phyloP scores from a whole-genome alignment of 805 yeast species.

The Candida ponderosae region DNA sequence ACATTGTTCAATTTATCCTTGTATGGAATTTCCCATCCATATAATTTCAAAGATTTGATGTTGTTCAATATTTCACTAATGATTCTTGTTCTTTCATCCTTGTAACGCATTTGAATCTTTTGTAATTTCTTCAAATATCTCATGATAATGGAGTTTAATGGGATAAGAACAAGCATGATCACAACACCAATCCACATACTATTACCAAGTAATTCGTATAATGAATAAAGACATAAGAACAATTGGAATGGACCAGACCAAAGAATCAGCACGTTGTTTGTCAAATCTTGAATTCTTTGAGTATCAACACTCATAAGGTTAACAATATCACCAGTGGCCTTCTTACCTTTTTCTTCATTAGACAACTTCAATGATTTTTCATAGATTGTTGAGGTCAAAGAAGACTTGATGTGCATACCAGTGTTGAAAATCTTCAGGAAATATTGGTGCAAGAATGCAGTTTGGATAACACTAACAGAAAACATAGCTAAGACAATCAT shows the following conservation, averaged over 20 bases:
- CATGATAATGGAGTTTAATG: constrained; percentile 67
- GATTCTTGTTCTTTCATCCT: constrained; percentile 87
- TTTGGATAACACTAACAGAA: constrained; percentile 65
- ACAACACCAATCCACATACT: constrained; percentile 96
- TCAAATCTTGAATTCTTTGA: constrained; percentile 77
- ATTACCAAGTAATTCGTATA: constrained; percentile 68
- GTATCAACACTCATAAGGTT: constrained; percentile 93
- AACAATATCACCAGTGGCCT: constrained; percentile 88
- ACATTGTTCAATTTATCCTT: constrained; percentile 62
- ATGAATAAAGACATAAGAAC: constrained; percentile 60
- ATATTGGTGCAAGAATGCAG: constrained; percentile 71
- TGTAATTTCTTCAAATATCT: constrained; percentile 64
- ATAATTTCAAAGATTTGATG: constrained; percentile 85
- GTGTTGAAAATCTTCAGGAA: constrained; percentile 66
- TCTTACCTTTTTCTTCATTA: constrained; percentile 59
- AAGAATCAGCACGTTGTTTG: constrained; percentile 67
- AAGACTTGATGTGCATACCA: constrained; percentile 70
- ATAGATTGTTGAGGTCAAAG: constrained; percentile 61
- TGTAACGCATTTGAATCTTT: constrained; percentile 78
- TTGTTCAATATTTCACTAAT: constrained; percentile 85
- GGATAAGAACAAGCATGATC: constrained; percentile 71
- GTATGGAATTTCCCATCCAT: constrained; percentile 94
- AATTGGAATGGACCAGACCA: constrained; percentile 96
- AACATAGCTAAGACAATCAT: constrained; percentile 75
- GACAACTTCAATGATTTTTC: constrained; percentile 62